Conservation (phyloP, 164 flowering plant species). For the Platanus orientalis region DNA sequence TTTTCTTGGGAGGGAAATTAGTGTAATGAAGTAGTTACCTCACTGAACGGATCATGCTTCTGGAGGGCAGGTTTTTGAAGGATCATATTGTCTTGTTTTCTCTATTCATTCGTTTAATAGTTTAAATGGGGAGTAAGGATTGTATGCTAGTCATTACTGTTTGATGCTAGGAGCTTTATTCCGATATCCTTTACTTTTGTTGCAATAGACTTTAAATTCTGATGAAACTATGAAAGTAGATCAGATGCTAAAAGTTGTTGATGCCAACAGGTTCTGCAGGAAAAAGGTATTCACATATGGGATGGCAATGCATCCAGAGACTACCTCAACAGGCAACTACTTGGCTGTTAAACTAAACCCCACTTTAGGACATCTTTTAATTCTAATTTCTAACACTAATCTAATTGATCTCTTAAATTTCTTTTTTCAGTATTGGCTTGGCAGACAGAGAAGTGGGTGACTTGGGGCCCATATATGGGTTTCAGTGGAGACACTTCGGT, state of each 20-base stretch:
- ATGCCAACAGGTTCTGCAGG: slow-evolving; percentile 44
- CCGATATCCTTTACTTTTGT: not conserved
- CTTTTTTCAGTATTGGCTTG: slow-evolving; percentile 56
- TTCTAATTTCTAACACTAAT: not conserved
- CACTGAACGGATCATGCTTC: no score
- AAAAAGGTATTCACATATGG: slow-evolving; percentile 87
- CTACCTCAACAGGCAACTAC: slow-evolving; percentile 67
- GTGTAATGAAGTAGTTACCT: no score
- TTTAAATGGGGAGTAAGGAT: no score
- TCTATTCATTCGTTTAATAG: no score
- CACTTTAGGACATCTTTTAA: not conserved
- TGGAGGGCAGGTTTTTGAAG: no score
- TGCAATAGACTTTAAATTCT: not conserved
- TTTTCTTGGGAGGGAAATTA: no score
- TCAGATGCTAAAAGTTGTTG: not conserved
- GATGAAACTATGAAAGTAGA: not conserved
- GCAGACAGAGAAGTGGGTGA: slow-evolving; percentile 89
- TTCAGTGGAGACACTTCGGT: slow-evolving; percentile 97
- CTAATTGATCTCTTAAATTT: not conserved
- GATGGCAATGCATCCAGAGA: slow-evolving; percentile 93
- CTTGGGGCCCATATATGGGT: slow-evolving; percentile 91
- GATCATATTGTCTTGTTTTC: no score
- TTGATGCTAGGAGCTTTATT: no score
- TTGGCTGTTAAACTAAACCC: not conserved
- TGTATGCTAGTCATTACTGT: no score